Evolutionary conservation across 1,284 basidiomycete genomes (phyloP).

Genomic region (Tilletia setariae): DNA sequence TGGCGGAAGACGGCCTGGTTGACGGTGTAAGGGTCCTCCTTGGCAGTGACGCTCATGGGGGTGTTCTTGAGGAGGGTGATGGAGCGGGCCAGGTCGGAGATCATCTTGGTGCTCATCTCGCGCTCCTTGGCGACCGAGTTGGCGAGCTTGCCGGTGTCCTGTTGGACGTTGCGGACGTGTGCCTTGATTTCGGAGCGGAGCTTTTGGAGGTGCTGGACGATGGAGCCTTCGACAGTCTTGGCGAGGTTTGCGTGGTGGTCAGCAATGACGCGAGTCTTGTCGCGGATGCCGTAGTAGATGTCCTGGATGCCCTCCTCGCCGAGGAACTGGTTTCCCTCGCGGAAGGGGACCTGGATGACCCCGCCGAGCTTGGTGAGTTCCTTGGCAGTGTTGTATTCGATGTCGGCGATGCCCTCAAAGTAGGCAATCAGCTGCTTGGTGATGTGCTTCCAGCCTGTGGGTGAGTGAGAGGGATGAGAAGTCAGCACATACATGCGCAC

Average conservation of each 20-base stretch:
- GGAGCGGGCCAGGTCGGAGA: slow-evolving; percentile 80
- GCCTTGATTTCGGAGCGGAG: slow-evolving; percentile 91
- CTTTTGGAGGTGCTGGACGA: slow-evolving; percentile 96
- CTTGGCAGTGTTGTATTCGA: slow-evolving; percentile 77
- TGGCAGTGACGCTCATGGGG: slow-evolving; percentile 77
- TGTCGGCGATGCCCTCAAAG: slow-evolving; percentile 63
- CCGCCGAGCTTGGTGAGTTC: slow-evolving; percentile 94
- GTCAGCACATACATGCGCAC: neutral
- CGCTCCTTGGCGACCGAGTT: slow-evolving; percentile 90
- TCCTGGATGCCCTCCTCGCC: slow-evolving; percentile 64
- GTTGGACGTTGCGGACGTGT: slow-evolving; percentile 94
- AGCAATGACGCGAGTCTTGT: slow-evolving; percentile 89
- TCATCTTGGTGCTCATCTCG: slow-evolving; percentile 79
- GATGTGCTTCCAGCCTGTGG: slow-evolving; percentile 82
- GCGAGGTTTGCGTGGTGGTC: slow-evolving; percentile 96
- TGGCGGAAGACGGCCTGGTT: slow-evolving; percentile 82
- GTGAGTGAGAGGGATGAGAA: slow-evolving; percentile 59
- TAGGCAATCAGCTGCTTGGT: slow-evolving; percentile 61
- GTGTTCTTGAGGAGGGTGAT: slow-evolving; percentile 93
- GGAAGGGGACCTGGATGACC: slow-evolving; percentile 95
- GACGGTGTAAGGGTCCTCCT: slow-evolving; percentile 75
- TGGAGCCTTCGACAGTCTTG: slow-evolving; percentile 91
- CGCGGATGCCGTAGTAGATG: slow-evolving; percentile 81
- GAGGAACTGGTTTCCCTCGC: slow-evolving; percentile 69
- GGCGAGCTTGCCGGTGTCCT: slow-evolving; percentile 92